A percentile compares a stretch with the other conserved stretches of the same genome.
Conservation (phyloP, 2,329 filamentous ascomycete species). For the Furcasterigmium furcatum region DNA sequence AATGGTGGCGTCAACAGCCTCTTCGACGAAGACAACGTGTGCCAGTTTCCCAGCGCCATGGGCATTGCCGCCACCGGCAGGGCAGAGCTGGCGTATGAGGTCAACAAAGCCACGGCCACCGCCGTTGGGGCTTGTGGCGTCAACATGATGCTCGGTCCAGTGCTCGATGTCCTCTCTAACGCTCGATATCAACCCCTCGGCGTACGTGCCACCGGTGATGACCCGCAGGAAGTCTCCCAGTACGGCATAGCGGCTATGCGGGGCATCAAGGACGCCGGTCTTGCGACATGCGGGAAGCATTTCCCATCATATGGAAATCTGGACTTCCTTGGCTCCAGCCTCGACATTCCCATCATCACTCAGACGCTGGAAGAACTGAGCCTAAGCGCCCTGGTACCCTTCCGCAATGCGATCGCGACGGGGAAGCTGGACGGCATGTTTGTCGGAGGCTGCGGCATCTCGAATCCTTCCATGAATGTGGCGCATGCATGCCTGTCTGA, state of each 20-base stretch:
- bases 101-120: slow-evolving; percentile 89
- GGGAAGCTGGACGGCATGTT: slow-evolving; percentile 89
- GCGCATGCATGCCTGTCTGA: slow-evolving; percentile 94
- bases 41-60: slow-evolving; percentile 97
- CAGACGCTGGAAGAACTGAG: slow-evolving; percentile 91
- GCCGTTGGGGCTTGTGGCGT: slow-evolving; percentile 91
- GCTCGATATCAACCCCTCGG: slow-evolving; percentile 87
- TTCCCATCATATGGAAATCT: slow-evolving; percentile 96
- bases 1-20: slow-evolving; percentile 97
- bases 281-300: slow-evolving; percentile 91
- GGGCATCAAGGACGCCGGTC: slow-evolving; percentile 86
- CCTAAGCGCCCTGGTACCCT: slow-evolving; percentile 86
- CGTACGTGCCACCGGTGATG: slow-evolving; percentile 85
- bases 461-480: slow-evolving; percentile 86
- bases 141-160: slow-evolving; percentile 92
- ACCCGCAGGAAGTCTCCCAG: slow-evolving; percentile 90
- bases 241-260: slow-evolving; percentile 89
- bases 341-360: slow-evolving; percentile 93
- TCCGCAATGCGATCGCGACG: slow-evolving; percentile 82
- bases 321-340: slow-evolving; percentile 85
- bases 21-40: slow-evolving; percentile 92
- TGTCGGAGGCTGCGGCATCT: slow-evolving; percentile 90
- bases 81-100: slow-evolving; percentile 78
- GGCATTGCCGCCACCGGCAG: slow-evolving; percentile 90
- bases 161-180: slow-evolving; percentile 91